Evolutionary conservation across 805 yeast genomes (phyloP).

Genomic region (Cyberlindnera mycetangii): DNA sequence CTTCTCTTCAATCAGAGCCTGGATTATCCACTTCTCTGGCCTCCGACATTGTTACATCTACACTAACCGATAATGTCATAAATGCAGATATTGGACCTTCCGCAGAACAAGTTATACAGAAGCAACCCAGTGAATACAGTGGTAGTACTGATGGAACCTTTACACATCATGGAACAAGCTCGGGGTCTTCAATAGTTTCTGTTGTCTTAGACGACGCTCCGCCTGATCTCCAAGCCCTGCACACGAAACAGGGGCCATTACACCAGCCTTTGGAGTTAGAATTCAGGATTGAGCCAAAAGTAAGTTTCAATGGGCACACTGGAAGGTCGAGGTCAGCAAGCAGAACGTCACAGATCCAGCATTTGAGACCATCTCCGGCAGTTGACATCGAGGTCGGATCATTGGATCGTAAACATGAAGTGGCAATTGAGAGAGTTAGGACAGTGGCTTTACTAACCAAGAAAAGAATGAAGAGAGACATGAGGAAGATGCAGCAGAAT

Average conservation of each 20-base stretch:
- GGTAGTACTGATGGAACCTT: too few relatives aligned
- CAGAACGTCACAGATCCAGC: conserved; percentile 1
- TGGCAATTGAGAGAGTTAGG: conserved; percentile 24
- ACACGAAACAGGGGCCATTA: neutral
- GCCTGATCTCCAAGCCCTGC: too few relatives aligned
- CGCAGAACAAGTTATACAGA: too few relatives aligned
- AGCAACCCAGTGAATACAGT: too few relatives aligned
- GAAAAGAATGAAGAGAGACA: conserved; percentile 12
- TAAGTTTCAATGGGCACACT: conserved; percentile 1
- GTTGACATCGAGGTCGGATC: conserved; percentile 1
- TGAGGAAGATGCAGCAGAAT: conserved; percentile 17
- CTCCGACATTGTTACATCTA: too few relatives aligned
- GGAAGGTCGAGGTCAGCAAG: neutral
- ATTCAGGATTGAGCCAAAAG: neutral
- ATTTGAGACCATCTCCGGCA: conserved; percentile 12
- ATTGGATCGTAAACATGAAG: conserved; percentile 19
- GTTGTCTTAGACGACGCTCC: too few relatives aligned
- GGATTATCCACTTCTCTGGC: too few relatives aligned
- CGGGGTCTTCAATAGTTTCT: too few relatives aligned
- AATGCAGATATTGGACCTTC: too few relatives aligned
- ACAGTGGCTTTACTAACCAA: conserved; percentile 26
- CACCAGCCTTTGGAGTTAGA: neutral
- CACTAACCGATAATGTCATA: too few relatives aligned
- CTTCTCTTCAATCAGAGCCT: too few relatives aligned
- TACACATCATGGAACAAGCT: too few relatives aligned